phyloP scores from a whole-genome alignment of 306 rosid species.

The Trifolium repens region DNA sequence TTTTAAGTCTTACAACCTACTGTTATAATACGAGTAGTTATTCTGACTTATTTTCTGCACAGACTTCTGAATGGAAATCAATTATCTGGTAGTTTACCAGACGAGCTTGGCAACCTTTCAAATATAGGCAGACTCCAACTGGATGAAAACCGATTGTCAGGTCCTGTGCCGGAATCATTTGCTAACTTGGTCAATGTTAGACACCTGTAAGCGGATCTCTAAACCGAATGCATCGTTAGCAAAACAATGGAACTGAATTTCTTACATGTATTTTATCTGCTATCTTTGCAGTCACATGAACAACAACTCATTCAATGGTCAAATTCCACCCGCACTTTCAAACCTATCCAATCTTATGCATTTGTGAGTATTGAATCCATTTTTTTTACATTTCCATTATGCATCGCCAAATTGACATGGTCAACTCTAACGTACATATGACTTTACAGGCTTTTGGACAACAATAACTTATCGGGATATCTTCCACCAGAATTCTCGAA shows the following conservation, averaged over 20 bases:
- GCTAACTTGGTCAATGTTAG: slow-evolving; percentile 51
- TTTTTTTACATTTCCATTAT: slow-evolving; percentile 14
- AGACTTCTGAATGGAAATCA: slow-evolving; percentile 69
- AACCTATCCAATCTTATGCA: slow-evolving; percentile 52
- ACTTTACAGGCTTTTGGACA: slow-evolving; percentile 66
- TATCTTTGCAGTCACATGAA: slow-evolving; percentile 65
- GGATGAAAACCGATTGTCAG: slow-evolving; percentile 59
- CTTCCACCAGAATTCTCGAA: slow-evolving; percentile 64
- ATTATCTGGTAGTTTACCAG: slow-evolving; percentile 61
- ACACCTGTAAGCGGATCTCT: slow-evolving; percentile 60
- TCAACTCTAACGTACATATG: neutral
- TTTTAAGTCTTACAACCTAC: neutral
- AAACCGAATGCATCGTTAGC: slow-evolving; percentile 35
- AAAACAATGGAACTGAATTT: slow-evolving; percentile 37
- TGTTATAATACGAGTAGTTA: neutral
- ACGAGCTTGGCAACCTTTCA: slow-evolving; percentile 66
- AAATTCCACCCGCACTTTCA: slow-evolving; percentile 59
- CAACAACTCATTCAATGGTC: slow-evolving; percentile 70
- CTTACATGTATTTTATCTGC: slow-evolving; percentile 28
- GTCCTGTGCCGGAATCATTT: slow-evolving; percentile 60
- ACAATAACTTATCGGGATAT: slow-evolving; percentile 57
- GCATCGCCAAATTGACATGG: slow-evolving; percentile 22
- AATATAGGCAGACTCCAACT: slow-evolving; percentile 56
- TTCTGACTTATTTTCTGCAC: slow-evolving; percentile 37
- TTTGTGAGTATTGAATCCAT: slow-evolving; percentile 55